Conservation (phyloP, 1,284 basidiomycete species). For the Irpex lacteus region DNA sequence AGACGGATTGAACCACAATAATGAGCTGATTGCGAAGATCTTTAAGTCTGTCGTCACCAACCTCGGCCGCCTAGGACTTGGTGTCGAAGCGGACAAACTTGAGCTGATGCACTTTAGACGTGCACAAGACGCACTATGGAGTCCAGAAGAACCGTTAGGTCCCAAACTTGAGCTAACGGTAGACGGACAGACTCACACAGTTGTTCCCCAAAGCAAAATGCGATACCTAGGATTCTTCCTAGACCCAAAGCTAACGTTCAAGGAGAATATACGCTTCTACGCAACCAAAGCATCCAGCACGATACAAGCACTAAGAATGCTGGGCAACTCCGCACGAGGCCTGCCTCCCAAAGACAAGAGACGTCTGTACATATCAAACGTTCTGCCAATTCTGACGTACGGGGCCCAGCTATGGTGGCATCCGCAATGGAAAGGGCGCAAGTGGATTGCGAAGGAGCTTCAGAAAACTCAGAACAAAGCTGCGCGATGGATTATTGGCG, state of each 20-base stretch:
- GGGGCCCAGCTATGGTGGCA: conserved; percentile 17
- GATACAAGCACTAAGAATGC: conserved; percentile 27
- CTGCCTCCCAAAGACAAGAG: conserved; percentile 26
- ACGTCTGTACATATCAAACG: conserved; percentile 28
- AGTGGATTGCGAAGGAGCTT: conserved; percentile 1
- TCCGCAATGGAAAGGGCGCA: conserved; percentile 8
- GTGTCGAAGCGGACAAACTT: neutral
- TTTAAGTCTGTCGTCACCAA: neutral
- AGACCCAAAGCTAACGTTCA: conserved; percentile 1
- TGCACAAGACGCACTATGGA: neutral
- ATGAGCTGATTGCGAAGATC: neutral
- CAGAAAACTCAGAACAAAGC: conserved; percentile 12
- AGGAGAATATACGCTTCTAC: conserved; percentile 3
- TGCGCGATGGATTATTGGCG: conserved; percentile 17
- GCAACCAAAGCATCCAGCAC: conserved; percentile 19
- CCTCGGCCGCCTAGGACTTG: neutral
- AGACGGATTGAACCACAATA: neutral
- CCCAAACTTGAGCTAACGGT: neutral
- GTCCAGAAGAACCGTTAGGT: neutral
- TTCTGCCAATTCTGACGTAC: conserved; percentile 30
- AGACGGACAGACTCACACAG: neutral
- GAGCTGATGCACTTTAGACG: neutral
- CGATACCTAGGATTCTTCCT: conserved; percentile 30
- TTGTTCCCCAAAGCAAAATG: neutral
- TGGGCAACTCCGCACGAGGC: conserved; percentile 35